Conservation (phyloP, 2,329 filamentous ascomycete genomes). For the Epicoccum sorghinum region DNA sequence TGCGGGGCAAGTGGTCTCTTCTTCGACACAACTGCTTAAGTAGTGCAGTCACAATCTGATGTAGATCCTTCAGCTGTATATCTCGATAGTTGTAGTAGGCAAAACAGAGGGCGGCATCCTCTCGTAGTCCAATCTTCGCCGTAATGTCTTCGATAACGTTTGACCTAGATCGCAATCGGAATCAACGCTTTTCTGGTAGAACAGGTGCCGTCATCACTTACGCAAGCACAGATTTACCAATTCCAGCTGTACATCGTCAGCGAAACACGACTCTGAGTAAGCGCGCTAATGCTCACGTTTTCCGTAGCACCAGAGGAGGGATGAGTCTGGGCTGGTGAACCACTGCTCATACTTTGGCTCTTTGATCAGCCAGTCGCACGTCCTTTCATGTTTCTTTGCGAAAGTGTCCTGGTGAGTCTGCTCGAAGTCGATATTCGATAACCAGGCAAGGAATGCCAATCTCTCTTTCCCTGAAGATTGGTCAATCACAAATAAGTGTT, state of each 20-base stretch:
- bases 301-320: slow-evolving; percentile 31
- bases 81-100: slow-evolving; percentile 31
- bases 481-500: not conserved
- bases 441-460: slow-evolving; percentile 26
- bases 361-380: slow-evolving; percentile 25
- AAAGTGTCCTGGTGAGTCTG: slow-evolving; percentile 23
- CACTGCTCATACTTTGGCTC: slow-evolving; percentile 23
- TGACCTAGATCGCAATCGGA: slow-evolving; percentile 14
- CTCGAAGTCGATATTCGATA: slow-evolving; percentile 27
- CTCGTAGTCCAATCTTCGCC: slow-evolving; percentile 6
- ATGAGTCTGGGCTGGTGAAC: slow-evolving; percentile 12
- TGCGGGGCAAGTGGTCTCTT: slow-evolving; percentile 3
- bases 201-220: not conserved
- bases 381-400: slow-evolving; percentile 24
- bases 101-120: slow-evolving; percentile 24
- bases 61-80: slow-evolving; percentile 7
- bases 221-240: slow-evolving; percentile 31
- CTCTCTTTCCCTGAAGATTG: slow-evolving; percentile 15
- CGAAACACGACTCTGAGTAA: not conserved
- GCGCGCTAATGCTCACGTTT: slow-evolving; percentile 19
- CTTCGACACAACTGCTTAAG: slow-evolving; percentile 21
- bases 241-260: slow-evolving; percentile 24
- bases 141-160: slow-evolving; percentile 30
- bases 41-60: slow-evolving; percentile 15
- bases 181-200: too few relatives aligned